phyloP scores from a whole-genome alignment of 768 basidiomycete genomes.

The Russula virescens region DNA sequence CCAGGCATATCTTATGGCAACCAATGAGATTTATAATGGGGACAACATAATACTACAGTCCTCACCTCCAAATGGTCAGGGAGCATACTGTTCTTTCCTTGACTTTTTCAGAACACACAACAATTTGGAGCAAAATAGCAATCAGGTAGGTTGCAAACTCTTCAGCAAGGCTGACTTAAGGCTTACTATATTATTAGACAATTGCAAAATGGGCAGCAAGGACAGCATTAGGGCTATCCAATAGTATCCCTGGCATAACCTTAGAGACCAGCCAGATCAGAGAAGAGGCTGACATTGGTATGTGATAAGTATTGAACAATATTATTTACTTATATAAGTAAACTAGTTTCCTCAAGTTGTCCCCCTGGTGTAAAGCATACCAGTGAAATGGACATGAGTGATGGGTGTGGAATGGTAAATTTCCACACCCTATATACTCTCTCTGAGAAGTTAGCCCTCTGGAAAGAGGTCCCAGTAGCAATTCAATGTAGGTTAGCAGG shows the following conservation, averaged over 20 bases:
- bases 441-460: conserved; percentile 21
- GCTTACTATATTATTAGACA: conserved; percentile 34
- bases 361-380: conserved; percentile 25
- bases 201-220: conserved; percentile 64
- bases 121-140: conserved; percentile 38
- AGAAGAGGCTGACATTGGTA: conserved; percentile 45
- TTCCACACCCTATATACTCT: conserved; percentile 38
- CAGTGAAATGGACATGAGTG: conserved; percentile 46
- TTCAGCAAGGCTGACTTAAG: neutral
- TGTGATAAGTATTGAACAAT: conserved; percentile 17
- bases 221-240: conserved; percentile 56
- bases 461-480: conserved; percentile 28
- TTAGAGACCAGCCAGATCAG: conserved; percentile 36
- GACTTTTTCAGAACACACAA: conserved; percentile 56
- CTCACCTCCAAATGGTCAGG: conserved; percentile 7
- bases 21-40: conserved; percentile 39
- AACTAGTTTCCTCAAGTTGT: conserved; percentile 28
- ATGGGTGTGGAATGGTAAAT: conserved; percentile 71
- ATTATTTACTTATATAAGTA: conserved; percentile 1
- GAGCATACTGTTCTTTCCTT: conserved; percentile 32
- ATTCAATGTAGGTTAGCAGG: conserved; percentile 31
- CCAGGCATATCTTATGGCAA: conserved; percentile 49
- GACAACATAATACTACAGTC: neutral
- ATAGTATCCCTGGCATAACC: conserved; percentile 51
- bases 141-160: conserved; percentile 40